Percentiles rank a stretch among this genome's conserved stretches.
Conservation (phyloP, 2,329 filamentous ascomycete genomes). For the Neonectria ditissima region DNA sequence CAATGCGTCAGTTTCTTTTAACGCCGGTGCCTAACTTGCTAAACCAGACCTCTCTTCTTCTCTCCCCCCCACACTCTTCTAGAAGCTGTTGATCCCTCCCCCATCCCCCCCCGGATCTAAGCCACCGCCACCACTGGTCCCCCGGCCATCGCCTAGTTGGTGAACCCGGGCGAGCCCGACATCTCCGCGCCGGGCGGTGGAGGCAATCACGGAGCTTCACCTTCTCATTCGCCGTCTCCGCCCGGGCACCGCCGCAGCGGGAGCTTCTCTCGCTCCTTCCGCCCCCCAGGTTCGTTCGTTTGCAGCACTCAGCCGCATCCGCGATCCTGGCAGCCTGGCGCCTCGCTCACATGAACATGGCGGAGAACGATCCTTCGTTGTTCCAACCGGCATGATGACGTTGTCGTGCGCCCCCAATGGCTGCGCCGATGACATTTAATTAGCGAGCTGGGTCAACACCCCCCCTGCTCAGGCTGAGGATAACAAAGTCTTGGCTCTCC, state of each 20-base stretch:
- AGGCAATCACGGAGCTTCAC: constrained; percentile 13
- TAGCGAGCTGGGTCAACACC: constrained; percentile 22
- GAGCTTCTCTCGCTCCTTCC: too few species aligned
- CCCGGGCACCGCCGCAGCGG: background rate
- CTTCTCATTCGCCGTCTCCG: constrained; percentile 34
- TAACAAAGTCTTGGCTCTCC: constrained; percentile 30
- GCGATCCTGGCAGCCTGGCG: background rate
- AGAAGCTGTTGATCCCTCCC: constrained; percentile 10
- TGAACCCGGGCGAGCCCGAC: constrained; percentile 29
- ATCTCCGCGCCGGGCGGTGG: background rate
- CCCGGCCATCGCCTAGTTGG: constrained; percentile 29
- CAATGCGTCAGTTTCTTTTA: constrained; percentile 4
- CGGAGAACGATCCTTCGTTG: constrained; percentile 17
- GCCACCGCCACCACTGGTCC: constrained; percentile 36
- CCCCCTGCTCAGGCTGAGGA: constrained; percentile 30
- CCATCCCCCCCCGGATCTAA: constrained; percentile 35
- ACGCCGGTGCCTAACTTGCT: constrained; percentile 10
- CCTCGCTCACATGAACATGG: constrained; percentile 25
- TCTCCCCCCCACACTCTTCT: constrained; percentile 17
- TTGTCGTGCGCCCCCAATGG: constrained; percentile 14
- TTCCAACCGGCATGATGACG: constrained; percentile 18
- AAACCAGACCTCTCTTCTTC: background rate
- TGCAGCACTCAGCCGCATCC: constrained; percentile 10
- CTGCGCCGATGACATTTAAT: constrained; percentile 11
- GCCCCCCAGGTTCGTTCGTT: background rate